Evolutionary conservation across 805 yeast genomes (phyloP).

Genomic region (Metschnikowia arizonensis): DNA sequence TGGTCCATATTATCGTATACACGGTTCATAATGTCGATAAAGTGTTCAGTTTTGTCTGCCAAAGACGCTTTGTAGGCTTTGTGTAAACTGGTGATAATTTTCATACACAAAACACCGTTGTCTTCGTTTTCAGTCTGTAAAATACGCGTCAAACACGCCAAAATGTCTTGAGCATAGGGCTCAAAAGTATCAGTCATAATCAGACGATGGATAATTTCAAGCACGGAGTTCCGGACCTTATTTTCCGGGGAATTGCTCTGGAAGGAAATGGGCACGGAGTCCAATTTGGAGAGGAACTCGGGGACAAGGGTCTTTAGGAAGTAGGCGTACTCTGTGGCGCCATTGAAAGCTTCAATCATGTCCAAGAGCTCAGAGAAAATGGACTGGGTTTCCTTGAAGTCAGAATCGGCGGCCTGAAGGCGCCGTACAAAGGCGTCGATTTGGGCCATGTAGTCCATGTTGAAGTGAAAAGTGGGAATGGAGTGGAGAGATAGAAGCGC

Average conservation of each 20-base stretch:
- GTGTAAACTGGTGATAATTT: conserved; percentile 78
- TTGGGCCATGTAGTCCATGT: conserved; percentile 49
- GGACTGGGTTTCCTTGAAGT: conserved; percentile 58
- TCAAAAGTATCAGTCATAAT: conserved; percentile 80
- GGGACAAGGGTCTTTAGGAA: conserved; percentile 71
- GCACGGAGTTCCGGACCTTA: conserved; percentile 67
- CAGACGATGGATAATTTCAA: conserved; percentile 77
- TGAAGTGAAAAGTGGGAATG: conserved; percentile 9
- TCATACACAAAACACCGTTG: conserved; percentile 88
- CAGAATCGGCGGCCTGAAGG: conserved; percentile 51
- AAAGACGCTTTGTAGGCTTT: conserved; percentile 72
- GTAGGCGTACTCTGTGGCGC: conserved; percentile 75
- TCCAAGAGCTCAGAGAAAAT: conserved; percentile 81
- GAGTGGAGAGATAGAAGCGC: not conserved
- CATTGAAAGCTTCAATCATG: conserved; percentile 77
- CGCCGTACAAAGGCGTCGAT: conserved; percentile 65
- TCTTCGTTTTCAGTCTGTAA: conserved; percentile 86
- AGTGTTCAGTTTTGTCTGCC: conserved; percentile 69
- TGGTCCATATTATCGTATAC: conserved; percentile 77
- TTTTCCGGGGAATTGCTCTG: conserved; percentile 63
- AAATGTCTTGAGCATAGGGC: conserved; percentile 58
- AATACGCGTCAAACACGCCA: conserved; percentile 55
- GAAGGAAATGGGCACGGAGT: conserved; percentile 70
- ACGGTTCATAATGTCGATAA: conserved; percentile 68
- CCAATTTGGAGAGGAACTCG: conserved; percentile 57